Evolutionary conservation across 352 stramenopile species (phyloP), one percentile per base, ranked within the genome.

Genomic region (Globisporangium middletonii): DNA sequence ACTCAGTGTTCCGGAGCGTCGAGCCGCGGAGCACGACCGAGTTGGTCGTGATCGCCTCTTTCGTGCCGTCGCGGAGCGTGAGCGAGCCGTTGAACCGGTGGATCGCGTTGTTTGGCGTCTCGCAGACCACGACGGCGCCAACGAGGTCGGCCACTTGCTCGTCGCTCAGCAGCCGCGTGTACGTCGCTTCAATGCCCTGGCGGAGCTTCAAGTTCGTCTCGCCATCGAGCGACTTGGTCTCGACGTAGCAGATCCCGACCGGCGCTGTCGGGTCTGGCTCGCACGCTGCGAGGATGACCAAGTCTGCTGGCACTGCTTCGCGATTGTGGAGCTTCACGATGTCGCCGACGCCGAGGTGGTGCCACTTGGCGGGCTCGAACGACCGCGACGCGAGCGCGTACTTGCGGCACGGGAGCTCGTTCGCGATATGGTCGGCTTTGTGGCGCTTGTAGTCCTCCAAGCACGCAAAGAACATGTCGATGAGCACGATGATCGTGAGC

Each of bases 121-220:
- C 86, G 48, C 84, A 96, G 33, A 38, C 33, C 30, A 89, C 68
- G 9, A 94, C 62, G 4, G 79, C 71, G 8, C 85, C 85, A 5
- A 70, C 53, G 18, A 94, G 33, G n/a, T 80, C 63, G 0, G 60
- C 79, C 0, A 94, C 64, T 0, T 73, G 58, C 0, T 71, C 71
- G 54, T 91, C 83, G 33, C 15, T 72, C 6, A 76, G 50, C n/a
- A 94, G 37, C 26, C 38, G 65, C 27, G 83, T 88, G 64, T 94
- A 94, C 50, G 83, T 90, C 8, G 66, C 70, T 45, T 94, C 85
- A 0, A 94, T 58, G 30, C 82, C 86, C 52, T 95, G 77, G 26
- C 90, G 71, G 0, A 96, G 75, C 72, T 98, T 98, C 6, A 98
- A 65, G 55, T 97, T 97, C 5, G 91, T 97, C 63, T 97, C 91